phyloP scores from a whole-genome alignment of 345 rosid genomes.

The Adansonia digitata region DNA sequence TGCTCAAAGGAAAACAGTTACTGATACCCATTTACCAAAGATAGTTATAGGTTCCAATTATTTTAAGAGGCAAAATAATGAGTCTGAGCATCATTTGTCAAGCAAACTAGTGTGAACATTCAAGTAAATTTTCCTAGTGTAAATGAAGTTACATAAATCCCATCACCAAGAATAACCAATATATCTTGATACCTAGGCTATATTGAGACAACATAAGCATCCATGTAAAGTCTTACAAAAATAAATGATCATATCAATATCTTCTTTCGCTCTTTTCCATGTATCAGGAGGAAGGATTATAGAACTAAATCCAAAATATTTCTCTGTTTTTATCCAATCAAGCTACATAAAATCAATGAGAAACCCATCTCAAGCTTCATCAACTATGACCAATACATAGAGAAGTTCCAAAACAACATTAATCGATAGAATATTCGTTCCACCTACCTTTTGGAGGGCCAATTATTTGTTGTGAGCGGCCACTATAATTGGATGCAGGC shows the following conservation, averaged over 20 bases:
- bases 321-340: not conserved
- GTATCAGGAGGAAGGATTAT: not conserved
- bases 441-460: conserved; percentile 65
- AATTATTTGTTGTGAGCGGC: conserved; percentile 52
- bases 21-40: not conserved
- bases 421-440: not conserved
- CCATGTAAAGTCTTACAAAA: not conserved
- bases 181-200: not conserved
- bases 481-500: conserved; percentile 72
- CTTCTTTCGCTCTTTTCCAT: not conserved
- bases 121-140: not conserved
- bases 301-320: not conserved
- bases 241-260: not conserved
- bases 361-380: not conserved
- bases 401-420: not conserved
- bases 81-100: not conserved
- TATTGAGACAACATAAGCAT: not conserved
- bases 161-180: not conserved
- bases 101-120: not conserved
- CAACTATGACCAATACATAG: not conserved
- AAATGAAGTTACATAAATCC: not conserved
- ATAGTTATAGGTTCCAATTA: not conserved
- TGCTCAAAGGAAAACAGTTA: not conserved
- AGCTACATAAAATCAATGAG: not conserved
- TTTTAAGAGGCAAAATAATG: not conserved